A percentile compares a stretch with the other conserved stretches of the same genome.
These are phyloP conservation scores for Blastobotrys parvus DNA, from an alignment of 805 yeast species.

Conservation along the genomic window DNA sequence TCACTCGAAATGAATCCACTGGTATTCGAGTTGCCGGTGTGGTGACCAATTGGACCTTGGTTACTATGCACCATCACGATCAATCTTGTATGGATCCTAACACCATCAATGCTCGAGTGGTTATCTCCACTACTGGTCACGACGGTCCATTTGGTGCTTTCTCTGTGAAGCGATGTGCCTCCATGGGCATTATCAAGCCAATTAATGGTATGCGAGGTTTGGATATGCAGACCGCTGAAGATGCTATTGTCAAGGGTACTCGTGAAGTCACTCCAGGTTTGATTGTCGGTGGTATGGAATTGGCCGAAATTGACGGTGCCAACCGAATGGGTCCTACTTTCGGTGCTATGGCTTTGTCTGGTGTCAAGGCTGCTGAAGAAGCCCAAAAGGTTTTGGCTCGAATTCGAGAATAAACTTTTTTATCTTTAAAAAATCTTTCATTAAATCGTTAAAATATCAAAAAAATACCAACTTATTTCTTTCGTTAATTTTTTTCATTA, in stretches of 20 bases:
- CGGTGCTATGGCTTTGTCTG: slow-evolving; percentile 73
- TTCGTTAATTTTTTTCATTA: slow-evolving; percentile 25
- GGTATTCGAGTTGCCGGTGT: slow-evolving; percentile 65
- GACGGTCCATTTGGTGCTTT: slow-evolving; percentile 82
- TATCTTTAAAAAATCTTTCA: no score
- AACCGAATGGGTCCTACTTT: slow-evolving; percentile 83
- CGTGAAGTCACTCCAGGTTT: slow-evolving; percentile 59
- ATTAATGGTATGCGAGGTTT: slow-evolving; percentile 69
- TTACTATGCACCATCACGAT: slow-evolving; percentile 63
- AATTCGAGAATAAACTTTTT: neutral
- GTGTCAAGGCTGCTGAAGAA: slow-evolving; percentile 66
- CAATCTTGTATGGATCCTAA: slow-evolving; percentile 81
- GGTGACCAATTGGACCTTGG: slow-evolving; percentile 77
- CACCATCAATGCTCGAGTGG: slow-evolving; percentile 57
- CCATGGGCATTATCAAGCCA: slow-evolving; percentile 38
- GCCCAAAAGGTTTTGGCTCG: slow-evolving; percentile 1
- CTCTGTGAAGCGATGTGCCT: slow-evolving; percentile 59
- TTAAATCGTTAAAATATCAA: no score
- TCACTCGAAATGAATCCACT: slow-evolving; percentile 53
- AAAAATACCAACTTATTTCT: no score
- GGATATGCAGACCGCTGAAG: slow-evolving; percentile 74
- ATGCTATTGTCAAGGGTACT: slow-evolving; percentile 61
- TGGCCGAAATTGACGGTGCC: slow-evolving; percentile 66
- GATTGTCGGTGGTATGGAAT: slow-evolving; percentile 68
- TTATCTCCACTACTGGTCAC: slow-evolving; percentile 69